Evolutionary conservation across 768 basidiomycete species (phyloP), one percentile per base, ranked within the genome.

Genomic region (Podaxis rugospora): DNA sequence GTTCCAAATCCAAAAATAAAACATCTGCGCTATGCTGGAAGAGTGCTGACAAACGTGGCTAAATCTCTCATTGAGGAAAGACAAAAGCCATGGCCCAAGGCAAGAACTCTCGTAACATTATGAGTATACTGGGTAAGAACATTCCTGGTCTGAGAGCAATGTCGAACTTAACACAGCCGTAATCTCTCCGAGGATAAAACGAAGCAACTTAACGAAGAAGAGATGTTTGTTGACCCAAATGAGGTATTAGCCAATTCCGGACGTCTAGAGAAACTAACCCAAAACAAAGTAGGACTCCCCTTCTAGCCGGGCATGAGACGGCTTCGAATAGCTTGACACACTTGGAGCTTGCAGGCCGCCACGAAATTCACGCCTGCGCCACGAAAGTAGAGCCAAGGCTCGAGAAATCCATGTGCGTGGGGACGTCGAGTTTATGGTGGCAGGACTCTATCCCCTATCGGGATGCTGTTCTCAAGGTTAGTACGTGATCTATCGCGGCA

Each of bases 281-380:
- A 25, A 35, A 23, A 80, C 27, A 27, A 50, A 51, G 71, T 59
- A 81, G 79, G 16, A 80, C 78, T 23, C 77, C 82, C 10, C 65
- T 81, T 10, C 64, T 83, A 10, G 80, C 80, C 42, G 80, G 79
- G 1, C 82, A 89, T 67, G 88, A 87, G 68, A 88, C 87, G 3
- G 85, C 82, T 53, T 80, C 87, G 3, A 83, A 78, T 39, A 76
- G 80, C 1, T 55, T 87, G 32, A 77, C 78, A 5, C 71, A 92
- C 6, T 75, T 86, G 57, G 84, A 87, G 64, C 77, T 93, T 3
- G 80, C 86, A 2, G 79, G 75, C 42, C 72, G 85, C 62, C 85
- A 81, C 0, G 75, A 83, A 18, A 70, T 84, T 70, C 72, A 2
- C 79, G 76, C 51, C 81, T 93, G 21, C 83, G 91, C 14, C 73